Conservation (phyloP, 2,329 filamentous ascomycete species). For the Sporothrix sp. region DNA sequence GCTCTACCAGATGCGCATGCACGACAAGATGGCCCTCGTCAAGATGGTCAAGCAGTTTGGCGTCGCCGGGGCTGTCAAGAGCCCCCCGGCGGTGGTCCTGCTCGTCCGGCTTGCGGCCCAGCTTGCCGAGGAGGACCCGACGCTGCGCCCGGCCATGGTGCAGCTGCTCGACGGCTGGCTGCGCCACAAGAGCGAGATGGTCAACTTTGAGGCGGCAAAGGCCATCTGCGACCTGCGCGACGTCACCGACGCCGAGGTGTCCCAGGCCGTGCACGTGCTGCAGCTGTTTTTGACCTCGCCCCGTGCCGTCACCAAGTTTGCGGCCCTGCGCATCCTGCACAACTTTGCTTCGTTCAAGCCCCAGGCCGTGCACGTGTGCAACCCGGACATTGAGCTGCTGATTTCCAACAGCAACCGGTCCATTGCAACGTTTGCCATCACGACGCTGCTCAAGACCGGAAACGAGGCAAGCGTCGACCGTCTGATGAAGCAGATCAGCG, state of each 20-base stretch:
- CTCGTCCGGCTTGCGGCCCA: constrained; percentile 87
- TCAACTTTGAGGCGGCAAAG: constrained; percentile 98
- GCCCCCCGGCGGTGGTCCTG: constrained; percentile 83
- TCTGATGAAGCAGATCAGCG: constrained; percentile 95
- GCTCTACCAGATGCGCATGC: constrained; percentile 93
- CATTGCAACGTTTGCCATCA: constrained; percentile 97
- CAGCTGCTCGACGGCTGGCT: constrained; percentile 92
- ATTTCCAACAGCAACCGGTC: constrained; percentile 96
- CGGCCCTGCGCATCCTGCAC: constrained; percentile 90
- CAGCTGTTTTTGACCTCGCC: constrained; percentile 96
- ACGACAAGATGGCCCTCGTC: constrained; percentile 95
- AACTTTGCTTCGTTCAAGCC: constrained; percentile 96
- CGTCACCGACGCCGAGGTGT: constrained; percentile 82
- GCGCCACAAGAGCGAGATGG: constrained; percentile 97
- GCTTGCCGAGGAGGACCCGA: constrained; percentile 83
- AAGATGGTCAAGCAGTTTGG: constrained; percentile 99
- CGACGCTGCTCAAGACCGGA: constrained; percentile 92
- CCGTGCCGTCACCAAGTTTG: constrained; percentile 92
- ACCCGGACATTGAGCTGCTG: constrained; percentile 91
- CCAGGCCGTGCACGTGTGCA: constrained; percentile 81
- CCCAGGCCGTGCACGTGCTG: constrained; percentile 86
- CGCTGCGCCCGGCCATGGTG: constrained; percentile 92
- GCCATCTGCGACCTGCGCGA: constrained; percentile 93
- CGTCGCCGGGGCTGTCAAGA: constrained; percentile 84
- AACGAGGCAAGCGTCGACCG: constrained; percentile 96